A percentile compares a stretch with the other conserved stretches of the same genome.
These are phyloP conservation scores for Holtermanniella nyarrowii DNA, from an alignment of 768 basidiomycete species.

Conservation along the genomic window DNA sequence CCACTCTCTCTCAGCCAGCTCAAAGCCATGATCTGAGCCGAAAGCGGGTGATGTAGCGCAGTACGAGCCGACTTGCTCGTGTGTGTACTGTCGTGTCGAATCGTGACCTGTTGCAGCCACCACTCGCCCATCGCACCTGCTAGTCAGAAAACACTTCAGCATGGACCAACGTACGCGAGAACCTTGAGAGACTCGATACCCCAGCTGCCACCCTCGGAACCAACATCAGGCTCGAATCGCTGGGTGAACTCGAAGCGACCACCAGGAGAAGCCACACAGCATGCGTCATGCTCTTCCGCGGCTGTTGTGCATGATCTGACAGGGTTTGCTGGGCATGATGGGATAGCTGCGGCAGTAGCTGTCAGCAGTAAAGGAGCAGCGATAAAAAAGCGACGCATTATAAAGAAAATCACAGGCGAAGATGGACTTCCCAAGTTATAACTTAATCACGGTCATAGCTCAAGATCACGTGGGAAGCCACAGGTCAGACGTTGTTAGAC, in stretches of 20 bases:
- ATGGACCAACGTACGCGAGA: conserved; percentile 19
- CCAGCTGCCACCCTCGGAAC: conserved; percentile 33
- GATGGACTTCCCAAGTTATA: background rate
- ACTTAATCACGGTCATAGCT: background rate
- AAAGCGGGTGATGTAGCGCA: conserved; percentile 21
- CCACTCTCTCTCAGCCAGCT: conserved; percentile 32
- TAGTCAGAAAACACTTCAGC: background rate
- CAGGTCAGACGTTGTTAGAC: background rate
- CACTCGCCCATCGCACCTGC: background rate
- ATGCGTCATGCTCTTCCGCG: conserved; percentile 13
- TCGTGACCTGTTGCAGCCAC: background rate
- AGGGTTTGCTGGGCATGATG: background rate
- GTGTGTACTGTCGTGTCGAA: conserved; percentile 10
- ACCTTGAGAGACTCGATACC: conserved; percentile 37
- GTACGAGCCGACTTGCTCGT: conserved; percentile 34
- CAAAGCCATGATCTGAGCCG: conserved; percentile 19
- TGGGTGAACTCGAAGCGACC: conserved; percentile 35
- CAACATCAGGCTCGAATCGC: conserved; percentile 36
- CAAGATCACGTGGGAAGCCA: background rate
- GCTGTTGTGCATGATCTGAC: conserved; percentile 12
- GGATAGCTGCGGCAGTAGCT: background rate
- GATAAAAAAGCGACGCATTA: background rate
- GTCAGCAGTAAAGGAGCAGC: background rate
- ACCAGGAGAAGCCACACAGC: conserved; percentile 27
- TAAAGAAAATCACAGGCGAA: background rate